phyloP scores from a whole-genome alignment of 768 basidiomycete genomes.

The Rubroboletus pulcherrimus region DNA sequence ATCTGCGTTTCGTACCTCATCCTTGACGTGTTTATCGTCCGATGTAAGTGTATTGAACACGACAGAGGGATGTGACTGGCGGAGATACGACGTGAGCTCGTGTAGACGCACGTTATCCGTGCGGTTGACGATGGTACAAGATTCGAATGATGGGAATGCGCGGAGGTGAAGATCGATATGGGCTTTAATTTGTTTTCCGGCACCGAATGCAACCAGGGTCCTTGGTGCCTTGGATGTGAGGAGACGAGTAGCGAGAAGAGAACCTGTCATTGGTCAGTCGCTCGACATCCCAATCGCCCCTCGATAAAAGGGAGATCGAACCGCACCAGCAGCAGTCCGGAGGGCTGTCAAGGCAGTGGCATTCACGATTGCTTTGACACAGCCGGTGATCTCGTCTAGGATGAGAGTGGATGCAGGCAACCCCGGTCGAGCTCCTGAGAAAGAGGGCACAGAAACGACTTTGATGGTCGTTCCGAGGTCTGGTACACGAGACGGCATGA shows the following conservation, averaged over 20 bases:
- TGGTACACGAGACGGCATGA: constrained; percentile 77
- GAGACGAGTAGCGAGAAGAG: constrained; percentile 59
- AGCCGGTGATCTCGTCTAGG: constrained; percentile 66
- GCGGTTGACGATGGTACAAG: constrained; percentile 64
- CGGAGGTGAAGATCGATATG: constrained; percentile 62
- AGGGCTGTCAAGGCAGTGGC: constrained; percentile 74
- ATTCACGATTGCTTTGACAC: constrained; percentile 73
- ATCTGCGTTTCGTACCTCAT: constrained; percentile 17
- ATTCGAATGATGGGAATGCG: constrained; percentile 49
- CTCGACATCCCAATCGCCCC: background rate
- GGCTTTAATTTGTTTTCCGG: constrained; percentile 65
- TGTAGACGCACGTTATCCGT: constrained; percentile 46
- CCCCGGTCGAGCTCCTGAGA: constrained; percentile 43
- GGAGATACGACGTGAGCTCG: constrained; percentile 34
- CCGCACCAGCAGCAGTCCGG: constrained; percentile 74
- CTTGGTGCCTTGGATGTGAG: constrained; percentile 42
- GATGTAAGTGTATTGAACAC: constrained; percentile 10
- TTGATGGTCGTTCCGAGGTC: constrained; percentile 64
- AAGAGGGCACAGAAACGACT: constrained; percentile 70
- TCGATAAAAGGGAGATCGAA: background rate
- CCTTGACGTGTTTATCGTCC: constrained; percentile 8
- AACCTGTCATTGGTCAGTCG: constrained; percentile 43
- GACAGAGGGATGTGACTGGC: constrained; percentile 24
- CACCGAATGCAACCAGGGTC: constrained; percentile 62
- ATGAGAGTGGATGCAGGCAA: constrained; percentile 76